Conservation (phyloP, 208 protist species). For the Strigomonas galati region DNA sequence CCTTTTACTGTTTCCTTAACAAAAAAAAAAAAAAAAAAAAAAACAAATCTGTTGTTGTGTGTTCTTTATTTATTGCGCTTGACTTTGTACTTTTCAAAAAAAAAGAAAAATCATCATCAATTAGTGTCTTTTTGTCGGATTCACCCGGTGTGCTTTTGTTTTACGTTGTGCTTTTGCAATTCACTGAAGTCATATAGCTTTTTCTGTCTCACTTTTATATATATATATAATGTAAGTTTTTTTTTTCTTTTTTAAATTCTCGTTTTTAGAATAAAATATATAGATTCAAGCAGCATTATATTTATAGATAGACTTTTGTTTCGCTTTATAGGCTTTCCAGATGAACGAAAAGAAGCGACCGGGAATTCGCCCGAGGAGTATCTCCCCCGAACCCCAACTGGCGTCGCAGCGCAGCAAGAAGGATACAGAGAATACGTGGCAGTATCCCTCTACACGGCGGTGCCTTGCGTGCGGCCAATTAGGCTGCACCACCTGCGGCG, state of each 20-base stretch:
- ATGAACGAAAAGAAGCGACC: neutral
- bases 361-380: neutral
- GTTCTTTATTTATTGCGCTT: too few species aligned
- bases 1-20: conserved; percentile 1
- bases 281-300: neutral
- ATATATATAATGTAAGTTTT: conserved; percentile 3
- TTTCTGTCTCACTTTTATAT: neutral
- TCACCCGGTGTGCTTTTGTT: too few species aligned
- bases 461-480: conserved; percentile 67
- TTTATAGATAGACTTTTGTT: neutral
- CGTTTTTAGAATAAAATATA: conserved; percentile 3
- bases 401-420: neutral
- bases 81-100: conserved; percentile 4
- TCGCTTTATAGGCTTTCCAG: neutral
- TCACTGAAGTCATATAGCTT: too few species aligned
- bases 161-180: too few species aligned
- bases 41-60: neutral
- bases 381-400: neutral
- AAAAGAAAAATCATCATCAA: neutral
- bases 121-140: too few species aligned
- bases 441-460: conserved; percentile 61
- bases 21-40: neutral
- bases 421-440: conserved; percentile 28
- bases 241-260: neutral
- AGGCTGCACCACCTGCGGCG: conserved; percentile 40